Evolutionary conservation across 441 rosid species (phyloP).

Genomic region (Sinapis alba): DNA sequence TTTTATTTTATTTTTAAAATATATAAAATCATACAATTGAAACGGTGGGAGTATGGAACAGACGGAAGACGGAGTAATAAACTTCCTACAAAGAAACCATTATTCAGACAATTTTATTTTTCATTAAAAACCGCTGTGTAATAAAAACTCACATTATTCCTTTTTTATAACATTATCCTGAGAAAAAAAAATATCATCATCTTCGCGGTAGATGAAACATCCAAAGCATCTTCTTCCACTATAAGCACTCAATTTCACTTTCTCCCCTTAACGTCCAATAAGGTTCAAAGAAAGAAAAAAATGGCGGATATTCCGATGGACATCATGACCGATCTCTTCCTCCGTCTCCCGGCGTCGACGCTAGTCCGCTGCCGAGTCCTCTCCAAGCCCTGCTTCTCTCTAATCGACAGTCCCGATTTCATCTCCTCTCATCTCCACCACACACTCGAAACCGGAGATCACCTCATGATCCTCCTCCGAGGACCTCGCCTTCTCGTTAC

Average conservation of each 20-base stretch:
- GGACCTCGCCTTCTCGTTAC: conserved; percentile 40
- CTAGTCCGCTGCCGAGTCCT: conserved; percentile 43
- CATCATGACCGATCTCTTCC: conserved; percentile 40
- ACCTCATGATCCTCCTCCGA: conserved; percentile 38
- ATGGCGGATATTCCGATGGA: conserved; percentile 52
- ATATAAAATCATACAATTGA: no score
- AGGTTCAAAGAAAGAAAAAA: background rate
- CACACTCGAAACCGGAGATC: conserved; percentile 39
- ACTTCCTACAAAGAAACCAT: background rate
- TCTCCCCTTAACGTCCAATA: background rate
- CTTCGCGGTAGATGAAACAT: background rate
- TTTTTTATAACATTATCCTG: background rate
- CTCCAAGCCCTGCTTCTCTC: conserved; percentile 37
- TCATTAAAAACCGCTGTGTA: background rate
- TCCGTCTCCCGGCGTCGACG: conserved; percentile 37
- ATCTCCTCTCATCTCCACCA: conserved; percentile 38
- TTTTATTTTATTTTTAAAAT: no score
- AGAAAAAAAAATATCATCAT: background rate
- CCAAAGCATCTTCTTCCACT: background rate
- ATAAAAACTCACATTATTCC: background rate
- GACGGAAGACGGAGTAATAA: no score
- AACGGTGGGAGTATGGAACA: no score
- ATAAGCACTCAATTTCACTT: background rate
- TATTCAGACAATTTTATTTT: background rate
- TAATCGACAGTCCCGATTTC: conserved; percentile 47